Percentiles rank a stretch among this genome's conserved stretches.
Conservation (phyloP, 345 rosid species). For the Rhodamnia rubescens region DNA sequence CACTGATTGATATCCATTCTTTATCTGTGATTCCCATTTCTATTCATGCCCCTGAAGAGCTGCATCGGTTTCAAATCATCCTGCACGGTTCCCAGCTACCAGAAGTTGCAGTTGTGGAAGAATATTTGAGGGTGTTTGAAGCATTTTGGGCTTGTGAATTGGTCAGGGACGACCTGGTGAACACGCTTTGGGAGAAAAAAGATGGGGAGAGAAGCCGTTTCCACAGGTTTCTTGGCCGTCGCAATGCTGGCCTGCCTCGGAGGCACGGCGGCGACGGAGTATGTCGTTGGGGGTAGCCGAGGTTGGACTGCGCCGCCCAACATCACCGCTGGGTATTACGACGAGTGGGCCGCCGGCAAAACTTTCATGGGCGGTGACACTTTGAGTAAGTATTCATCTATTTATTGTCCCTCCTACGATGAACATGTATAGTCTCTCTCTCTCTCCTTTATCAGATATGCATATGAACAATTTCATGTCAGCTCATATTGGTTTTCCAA, state of each 20-base stretch:
- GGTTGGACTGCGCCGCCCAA: too few species aligned
- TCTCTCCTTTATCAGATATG: neutral
- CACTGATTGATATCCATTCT: neutral
- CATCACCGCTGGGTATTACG: too few species aligned
- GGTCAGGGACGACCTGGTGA: neutral
- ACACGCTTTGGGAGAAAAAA: neutral
- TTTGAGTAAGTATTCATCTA: neutral
- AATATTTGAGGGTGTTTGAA: neutral
- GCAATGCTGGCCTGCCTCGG: neutral
- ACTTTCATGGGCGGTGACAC: conserved; percentile 3
- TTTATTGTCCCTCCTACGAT: neutral
- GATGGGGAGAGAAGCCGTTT: neutral
- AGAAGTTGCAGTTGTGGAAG: neutral
- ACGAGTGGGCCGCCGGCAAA: neutral
- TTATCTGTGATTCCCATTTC: neutral
- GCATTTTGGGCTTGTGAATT: neutral
- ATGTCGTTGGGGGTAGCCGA: neutral
- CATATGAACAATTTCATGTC: neutral
- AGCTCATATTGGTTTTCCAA: neutral
- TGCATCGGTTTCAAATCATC: neutral
- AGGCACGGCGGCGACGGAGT: neutral
- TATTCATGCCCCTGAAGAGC: neutral
- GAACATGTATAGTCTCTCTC: neutral
- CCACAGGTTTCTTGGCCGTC: neutral
- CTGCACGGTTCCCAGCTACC: neutral